Base-by-base conservation (phyloP, 1,139 yeast genomes). In the Geotrichum cucujoidarum region DNA sequence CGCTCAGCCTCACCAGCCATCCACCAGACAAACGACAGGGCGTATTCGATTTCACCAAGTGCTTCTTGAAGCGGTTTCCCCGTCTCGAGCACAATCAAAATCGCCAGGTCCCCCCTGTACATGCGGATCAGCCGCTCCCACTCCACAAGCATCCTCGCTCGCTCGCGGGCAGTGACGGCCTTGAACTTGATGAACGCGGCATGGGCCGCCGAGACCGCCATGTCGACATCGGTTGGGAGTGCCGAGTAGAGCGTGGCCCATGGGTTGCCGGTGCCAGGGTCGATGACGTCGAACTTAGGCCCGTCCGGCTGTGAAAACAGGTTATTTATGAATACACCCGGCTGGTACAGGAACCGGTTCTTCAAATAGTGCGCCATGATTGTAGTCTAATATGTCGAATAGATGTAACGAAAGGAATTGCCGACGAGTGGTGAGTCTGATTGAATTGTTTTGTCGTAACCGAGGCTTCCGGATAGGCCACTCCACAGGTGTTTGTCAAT, bases 271-370 rank as follows among this genome's bases (percentile, higher is more conserved):
- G 65, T 62, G 2, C 79, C 75, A 1, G 81, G 81, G 53, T 77
- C 75, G n/a, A 58, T 57, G 6, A 40, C 51, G 10, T 42, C 49
- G 37, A 45, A 50, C 22, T 47, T 43, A 22, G 59, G 58, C 21
- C 51, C 55, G 42, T 51, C 53, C 22, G 58, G 53, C 14, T 51
- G 37, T 54, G 82, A 81, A 60, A 81, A 85, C 65, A 83, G 84
- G 64, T 83, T 83, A 71, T 84, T 81, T 64, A 85, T 82, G 74
- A 84, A 85, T 60, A 84, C 73, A 51, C 94, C 94, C 53, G 94
- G 94, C 65, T 83, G 85, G 22, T 36, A 35, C 22, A 50, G 31
- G 17, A 20, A 33, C 27, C 40, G 30, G 31, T 50, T 46, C 10
- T 22, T 16, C 6, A 45, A 27, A 17, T 36, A 22, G 6, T 6